These are phyloP conservation scores for Leccinum insolens DNA, from an alignment of 1,284 basidiomycete genomes.

Conservation along the genomic window DNA sequence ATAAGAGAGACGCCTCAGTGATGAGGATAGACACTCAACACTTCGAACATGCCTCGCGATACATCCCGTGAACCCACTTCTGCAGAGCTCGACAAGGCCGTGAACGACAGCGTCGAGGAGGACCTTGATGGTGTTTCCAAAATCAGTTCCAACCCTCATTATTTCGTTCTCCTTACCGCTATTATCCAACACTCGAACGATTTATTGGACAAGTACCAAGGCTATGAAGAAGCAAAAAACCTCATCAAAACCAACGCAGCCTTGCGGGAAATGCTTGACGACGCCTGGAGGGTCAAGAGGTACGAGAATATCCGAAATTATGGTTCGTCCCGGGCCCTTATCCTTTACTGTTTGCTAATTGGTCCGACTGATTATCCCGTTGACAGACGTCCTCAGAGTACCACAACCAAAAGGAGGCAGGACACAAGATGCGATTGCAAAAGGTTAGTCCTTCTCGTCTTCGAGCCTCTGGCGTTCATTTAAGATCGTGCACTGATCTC, in stretches of 20 bases:
- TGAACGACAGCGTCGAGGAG: neutral
- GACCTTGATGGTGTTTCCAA: neutral
- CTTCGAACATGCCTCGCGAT: neutral
- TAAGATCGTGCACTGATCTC: neutral
- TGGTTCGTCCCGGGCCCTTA: neutral
- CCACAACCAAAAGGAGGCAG: neutral
- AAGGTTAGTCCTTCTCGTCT: neutral
- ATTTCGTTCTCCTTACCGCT: accelerated
- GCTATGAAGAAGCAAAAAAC: no score
- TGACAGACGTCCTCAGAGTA: neutral
- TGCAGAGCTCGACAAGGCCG: neutral
- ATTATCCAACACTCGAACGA: neutral
- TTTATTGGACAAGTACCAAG: neutral
- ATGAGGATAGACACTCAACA: neutral
- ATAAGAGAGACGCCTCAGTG: neutral
- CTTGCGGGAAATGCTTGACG: neutral
- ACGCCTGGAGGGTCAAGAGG: neutral
- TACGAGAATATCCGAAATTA: neutral
- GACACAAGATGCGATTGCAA: neutral
- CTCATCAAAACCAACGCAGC: neutral
- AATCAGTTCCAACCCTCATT: neutral
- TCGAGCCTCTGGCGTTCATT: neutral
- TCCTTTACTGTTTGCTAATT: neutral
- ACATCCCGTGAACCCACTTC: neutral
- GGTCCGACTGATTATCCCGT: neutral